Percentiles rank a stretch among this genome's conserved stretches.
Evolutionary conservation across 345 rosid genomes (phyloP).

Genomic region (Sonneratia caseolaris): DNA sequence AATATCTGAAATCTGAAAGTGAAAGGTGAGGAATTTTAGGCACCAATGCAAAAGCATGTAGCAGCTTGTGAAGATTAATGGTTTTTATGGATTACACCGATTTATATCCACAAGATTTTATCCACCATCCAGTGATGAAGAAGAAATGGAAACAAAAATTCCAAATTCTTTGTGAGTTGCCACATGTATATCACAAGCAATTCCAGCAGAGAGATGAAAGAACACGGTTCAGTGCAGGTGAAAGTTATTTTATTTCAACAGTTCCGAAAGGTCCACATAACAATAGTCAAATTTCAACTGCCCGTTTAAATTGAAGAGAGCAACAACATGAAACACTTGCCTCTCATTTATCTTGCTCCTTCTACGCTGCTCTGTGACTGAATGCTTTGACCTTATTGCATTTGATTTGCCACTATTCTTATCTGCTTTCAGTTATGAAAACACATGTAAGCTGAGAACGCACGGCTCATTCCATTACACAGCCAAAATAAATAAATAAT

Average conservation of each 20-base stretch:
- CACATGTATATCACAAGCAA: not conserved
- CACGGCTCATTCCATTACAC: not conserved
- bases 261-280: not conserved
- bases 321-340: constrained; percentile 17
- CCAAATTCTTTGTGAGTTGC: not conserved
- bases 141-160: not conserved
- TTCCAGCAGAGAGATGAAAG: not conserved
- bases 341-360: constrained; percentile 98
- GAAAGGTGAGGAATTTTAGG: not conserved
- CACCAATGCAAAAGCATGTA: not conserved
- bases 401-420: constrained; percentile 60
- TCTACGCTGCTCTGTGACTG: constrained; percentile 89
- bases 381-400: constrained; percentile 82
- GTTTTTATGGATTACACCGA: not conserved
- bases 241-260: not conserved
- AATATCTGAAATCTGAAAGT: constrained; percentile 76
- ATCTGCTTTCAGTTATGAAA: constrained; percentile 34
- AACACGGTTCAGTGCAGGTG: not conserved
- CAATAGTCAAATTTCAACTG: not conserved
- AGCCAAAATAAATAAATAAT: not conserved
- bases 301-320: not conserved
- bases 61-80: not conserved
- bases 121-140: not conserved
- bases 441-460: not conserved
- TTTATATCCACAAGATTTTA: not conserved